Base-by-base conservation (phyloP, 208 protist species). In the Wallacemonas rigidus region DNA sequence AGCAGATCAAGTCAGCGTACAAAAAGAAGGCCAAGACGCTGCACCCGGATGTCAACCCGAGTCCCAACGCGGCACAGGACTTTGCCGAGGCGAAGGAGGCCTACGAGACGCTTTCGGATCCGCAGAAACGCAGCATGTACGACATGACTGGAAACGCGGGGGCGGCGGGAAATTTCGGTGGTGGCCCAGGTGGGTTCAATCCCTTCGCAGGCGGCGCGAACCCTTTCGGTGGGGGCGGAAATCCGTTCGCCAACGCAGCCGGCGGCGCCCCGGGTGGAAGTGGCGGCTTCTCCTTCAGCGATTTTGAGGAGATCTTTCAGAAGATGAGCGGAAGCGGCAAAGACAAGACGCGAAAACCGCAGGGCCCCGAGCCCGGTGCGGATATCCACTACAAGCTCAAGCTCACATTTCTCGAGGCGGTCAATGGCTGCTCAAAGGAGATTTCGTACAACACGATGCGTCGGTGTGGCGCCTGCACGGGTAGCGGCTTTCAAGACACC, bases 41-140 rank as follows among this genome's bases (percentile, higher is more conserved):
- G 38, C 92, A 97, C 62, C 92, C 92, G 17, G 92, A 97, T 73
- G 90, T 95, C 35, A 94, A 94, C 71, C 88, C 89, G 2, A 88
- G 80, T 63, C 89, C 89, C 14, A 76, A 85, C 48, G 90, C 92
- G 2, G 90, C 90, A 14, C 83, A 94, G 79, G 88, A 95, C 78
- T 97, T 97, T 77, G 83, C 87, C 9, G 86, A 92, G 79, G 89
- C 92, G n/a, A 97, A 95, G 72, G 81, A 97, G 75, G 92, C 92
- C 15, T 97, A 95, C 80, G 89, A 95, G 73, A 91, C 87, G n/a
- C 81, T 97, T 11, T 88, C 83, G 6, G 92, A 97, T 61, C 80
- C 88, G 61, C 90, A 97, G 75, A 97, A 95, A 82, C 87, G 92
- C 41, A 93, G 88, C 76, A 92, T 95, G 86, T 97, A 95, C 69